These are phyloP conservation scores for Helicocarpus griseus DNA, from an alignment of 2,329 filamentous ascomycete species.

Conservation along the genomic window DNA sequence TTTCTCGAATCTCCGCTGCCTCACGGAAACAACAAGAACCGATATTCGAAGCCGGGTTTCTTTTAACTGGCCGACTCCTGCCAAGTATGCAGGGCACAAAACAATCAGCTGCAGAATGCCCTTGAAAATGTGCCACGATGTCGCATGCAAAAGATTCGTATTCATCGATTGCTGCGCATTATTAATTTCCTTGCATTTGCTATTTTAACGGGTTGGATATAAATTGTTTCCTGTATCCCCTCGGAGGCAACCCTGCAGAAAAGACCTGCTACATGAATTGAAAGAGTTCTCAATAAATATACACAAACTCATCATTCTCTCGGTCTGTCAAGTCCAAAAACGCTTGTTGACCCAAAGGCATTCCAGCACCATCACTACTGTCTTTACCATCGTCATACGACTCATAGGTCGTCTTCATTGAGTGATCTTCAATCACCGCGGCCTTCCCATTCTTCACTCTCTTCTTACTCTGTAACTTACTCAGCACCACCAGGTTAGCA, in stretches of 20 bases:
- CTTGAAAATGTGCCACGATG: too few species aligned
- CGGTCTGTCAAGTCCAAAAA: constrained; percentile 55
- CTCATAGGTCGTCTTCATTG: constrained; percentile 49
- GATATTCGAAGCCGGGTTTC: too few species aligned
- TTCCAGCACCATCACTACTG: background rate
- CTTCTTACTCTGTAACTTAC: constrained; percentile 46
- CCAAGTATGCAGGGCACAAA: too few species aligned
- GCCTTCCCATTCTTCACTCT: constrained; percentile 52
- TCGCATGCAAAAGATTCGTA: too few species aligned
- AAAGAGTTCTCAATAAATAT: constrained; percentile 40
- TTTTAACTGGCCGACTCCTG: too few species aligned
- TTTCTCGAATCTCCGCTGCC: too few species aligned
- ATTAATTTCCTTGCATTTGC: too few species aligned
- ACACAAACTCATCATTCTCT: constrained; percentile 60
- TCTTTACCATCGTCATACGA: constrained; percentile 20
- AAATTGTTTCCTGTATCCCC: too few species aligned
- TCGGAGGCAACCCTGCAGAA: too few species aligned
- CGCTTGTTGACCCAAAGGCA: constrained; percentile 39
- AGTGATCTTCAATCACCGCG: constrained; percentile 49
- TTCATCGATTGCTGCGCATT: background rate
- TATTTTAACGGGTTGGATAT: too few species aligned
- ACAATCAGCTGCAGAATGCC: background rate
- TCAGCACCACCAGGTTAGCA: constrained; percentile 42
- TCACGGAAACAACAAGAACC: too few species aligned
- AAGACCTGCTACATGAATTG: background rate